Base-by-base conservation (phyloP, 2,329 filamentous ascomycete genomes). In the Aulographum hederae region DNA sequence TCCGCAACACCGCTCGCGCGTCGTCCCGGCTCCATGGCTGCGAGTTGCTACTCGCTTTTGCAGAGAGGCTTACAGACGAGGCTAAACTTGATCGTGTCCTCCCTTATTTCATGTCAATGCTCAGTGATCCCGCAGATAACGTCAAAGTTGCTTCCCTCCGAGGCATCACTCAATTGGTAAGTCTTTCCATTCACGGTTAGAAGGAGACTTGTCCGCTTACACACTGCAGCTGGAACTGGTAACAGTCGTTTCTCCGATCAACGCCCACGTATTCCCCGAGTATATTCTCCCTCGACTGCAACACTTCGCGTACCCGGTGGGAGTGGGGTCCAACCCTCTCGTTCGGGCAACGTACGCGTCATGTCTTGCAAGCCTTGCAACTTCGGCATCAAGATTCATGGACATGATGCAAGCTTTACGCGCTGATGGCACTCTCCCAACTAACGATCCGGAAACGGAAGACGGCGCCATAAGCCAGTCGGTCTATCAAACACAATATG, bases 41-140 rank as follows among this genome's bases (percentile, higher is more conserved):
- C 46, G 89, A 98, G 50, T 65, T 98, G 26, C 64, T 98, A 30
- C 58, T 98, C 31, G 86, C 86, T 2, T 94, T 98, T 50, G 74
- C 85, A 0, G 85, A 95, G 54, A 68, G 79, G 36, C 56, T 95
- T 16, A 92, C 86, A 0, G 91, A 98, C 48, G 89, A 98, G 54
- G 85, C 85, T 3, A 95, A 94, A 51, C 61, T 98, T 30, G 91
- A 98, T 51, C 73, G 89, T 31, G 78, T 95, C 16, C 58, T 98
- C 31, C 89, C 89, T 1, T 94, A 94, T 48, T 60, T 95, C 21
- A 78, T 93, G 56, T 69, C 73, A 4, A 55, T 95, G 18, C 60
- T 98, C 10, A 76, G 17, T 14, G 89, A 98, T 47, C 73, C 74
- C 41, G 73, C 78, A 2, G 81, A 93, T 39, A 65, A 80, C 43